These are phyloP conservation scores for Ottelia alismoides DNA, from an alignment of 106 monocot species.

Conservation along the genomic window DNA sequence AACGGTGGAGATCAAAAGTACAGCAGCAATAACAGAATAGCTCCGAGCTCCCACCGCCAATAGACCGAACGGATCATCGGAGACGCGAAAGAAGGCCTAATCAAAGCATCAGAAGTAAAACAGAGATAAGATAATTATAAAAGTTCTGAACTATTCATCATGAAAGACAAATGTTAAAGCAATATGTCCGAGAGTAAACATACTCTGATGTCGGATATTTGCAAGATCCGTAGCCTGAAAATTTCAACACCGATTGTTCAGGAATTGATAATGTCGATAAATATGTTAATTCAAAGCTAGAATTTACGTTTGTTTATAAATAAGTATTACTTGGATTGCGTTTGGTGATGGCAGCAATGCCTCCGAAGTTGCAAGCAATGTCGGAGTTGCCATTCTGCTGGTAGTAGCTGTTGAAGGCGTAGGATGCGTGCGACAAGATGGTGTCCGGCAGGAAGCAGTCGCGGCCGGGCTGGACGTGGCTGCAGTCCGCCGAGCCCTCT, in stretches of 20 bases:
- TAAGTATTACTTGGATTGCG: slow-evolving; percentile 57
- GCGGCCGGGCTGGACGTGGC: slow-evolving; percentile 28
- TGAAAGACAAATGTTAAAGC: neutral
- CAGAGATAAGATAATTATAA: neutral
- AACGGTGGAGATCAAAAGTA: too few relatives aligned
- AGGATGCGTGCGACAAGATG: slow-evolving; percentile 76
- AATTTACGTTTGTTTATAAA: neutral
- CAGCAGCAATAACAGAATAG: slow-evolving; percentile 2
- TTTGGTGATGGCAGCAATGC: slow-evolving; percentile 40
- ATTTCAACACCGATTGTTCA: too few relatives aligned
- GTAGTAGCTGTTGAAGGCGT: slow-evolving; percentile 91
- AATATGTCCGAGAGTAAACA: too few relatives aligned
- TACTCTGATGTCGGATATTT: slow-evolving; percentile 16
- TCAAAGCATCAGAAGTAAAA: too few relatives aligned
- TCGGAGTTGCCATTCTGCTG: slow-evolving; percentile 96
- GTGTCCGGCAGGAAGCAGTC: slow-evolving; percentile 69
- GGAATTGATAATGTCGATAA: neutral
- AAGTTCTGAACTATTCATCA: neutral
- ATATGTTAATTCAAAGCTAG: too few relatives aligned
- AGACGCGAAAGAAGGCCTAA: neutral
- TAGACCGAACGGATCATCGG: neutral
- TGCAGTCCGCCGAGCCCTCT: slow-evolving; percentile 43
- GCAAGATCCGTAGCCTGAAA: slow-evolving; percentile 23
- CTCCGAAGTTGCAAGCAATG: slow-evolving; percentile 92
- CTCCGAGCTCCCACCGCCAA: neutral